Base-by-base conservation (phyloP, 75 land plant genomes). In the Selaginella moellendorffii region DNA sequence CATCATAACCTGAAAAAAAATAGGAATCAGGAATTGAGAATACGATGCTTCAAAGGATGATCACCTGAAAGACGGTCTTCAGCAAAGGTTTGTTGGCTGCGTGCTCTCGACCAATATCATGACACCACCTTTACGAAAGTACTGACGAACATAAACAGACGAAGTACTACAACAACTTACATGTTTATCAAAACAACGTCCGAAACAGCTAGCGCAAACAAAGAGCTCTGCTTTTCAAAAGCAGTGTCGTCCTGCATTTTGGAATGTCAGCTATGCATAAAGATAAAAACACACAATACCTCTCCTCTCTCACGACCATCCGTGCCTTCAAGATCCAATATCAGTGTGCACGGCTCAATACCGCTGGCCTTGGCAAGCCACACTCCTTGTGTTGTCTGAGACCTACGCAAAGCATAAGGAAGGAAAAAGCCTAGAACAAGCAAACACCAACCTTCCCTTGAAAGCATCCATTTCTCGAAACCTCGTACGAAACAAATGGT, bases 101-200 rank as follows among this genome's bases (percentile, higher is more conserved):
- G n/a, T 56, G 59, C 24, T 56, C 59, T 8, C 59, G 59, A 5
- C 59, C 59, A 56, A 56, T 56, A 56, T 56, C 59, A 56, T 56
- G 59, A 56, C 59, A 56, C 59, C 59, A 56, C 59, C 59, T 56
- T 8, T 5, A 56, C n/a, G 19, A 5, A 56, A 21, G 25, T 8
- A 2, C 19, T 36, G 46, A 5, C 46, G 14, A n/a, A n/a, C n/a
- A 56, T 56, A 21, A 56, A 21, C 24, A 21, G 25, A 56, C 5
- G 21, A 56, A 2, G 9, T 56, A 19, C n/a, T 24, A 8, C 17
- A 56, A 25, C 31, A 31, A 21, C 59, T 56, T 56, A 56, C 59
- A 56, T 56, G 59, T 56, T 56, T 19, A 56, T 24, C 8, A 56
- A 2, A 9, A 56, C 59, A 21, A 56, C n/a, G n/a, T 56, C 59